Conservation (phyloP, 345 rosid species). For the Mercurialis annua region DNA sequence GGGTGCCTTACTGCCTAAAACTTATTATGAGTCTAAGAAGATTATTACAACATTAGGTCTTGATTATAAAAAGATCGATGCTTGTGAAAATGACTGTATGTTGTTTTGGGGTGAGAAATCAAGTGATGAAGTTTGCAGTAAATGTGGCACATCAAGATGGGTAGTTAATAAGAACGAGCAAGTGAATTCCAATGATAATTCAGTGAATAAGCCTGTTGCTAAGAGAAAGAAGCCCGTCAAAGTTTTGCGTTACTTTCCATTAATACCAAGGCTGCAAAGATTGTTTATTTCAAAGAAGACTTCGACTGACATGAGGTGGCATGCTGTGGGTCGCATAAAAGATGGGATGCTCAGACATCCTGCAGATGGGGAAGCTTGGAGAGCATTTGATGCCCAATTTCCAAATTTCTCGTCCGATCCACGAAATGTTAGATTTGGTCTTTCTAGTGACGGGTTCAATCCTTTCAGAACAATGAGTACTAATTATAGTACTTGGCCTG, state of each 20-base stretch:
- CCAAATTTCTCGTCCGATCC: neutral
- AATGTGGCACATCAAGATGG: neutral
- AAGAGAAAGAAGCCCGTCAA: neutral
- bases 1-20: neutral
- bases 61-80: constrained; percentile 15
- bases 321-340: neutral
- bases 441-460: neutral
- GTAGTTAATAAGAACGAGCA: neutral
- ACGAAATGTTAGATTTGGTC: neutral
- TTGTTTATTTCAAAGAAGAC: no score
- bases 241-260: neutral
- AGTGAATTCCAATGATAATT: neutral
- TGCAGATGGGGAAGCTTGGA: neutral
- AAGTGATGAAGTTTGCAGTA: neutral
- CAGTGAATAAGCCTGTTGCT: no score
- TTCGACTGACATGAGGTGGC: neutral
- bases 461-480: neutral
- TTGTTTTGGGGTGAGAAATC: no score
- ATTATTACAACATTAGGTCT: neutral
- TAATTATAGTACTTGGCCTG: no score
- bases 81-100: neutral
- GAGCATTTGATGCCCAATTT: neutral
- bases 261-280: neutral
- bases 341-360: neutral
- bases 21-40: neutral